Evolutionary conservation across 371 early-diverging fungal genomes (phyloP), one percentile per base, ranked within the genome.

Genomic region (Mucor racemosus): DNA sequence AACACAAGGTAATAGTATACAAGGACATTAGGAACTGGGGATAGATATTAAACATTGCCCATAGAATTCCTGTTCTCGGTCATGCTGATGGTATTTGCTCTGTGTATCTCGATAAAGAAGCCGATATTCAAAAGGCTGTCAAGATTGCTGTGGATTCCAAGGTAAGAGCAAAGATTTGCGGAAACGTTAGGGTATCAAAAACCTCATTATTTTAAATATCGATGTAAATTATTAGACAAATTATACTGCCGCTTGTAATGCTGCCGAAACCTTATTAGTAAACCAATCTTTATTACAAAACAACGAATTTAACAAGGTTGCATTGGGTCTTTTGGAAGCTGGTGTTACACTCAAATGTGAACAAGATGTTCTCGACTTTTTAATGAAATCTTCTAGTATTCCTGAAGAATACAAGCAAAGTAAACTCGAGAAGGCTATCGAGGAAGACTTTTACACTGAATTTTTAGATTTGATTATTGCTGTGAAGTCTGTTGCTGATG

Each of bases 51-150:
- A 6, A 15, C n/a, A 39, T 31, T 57, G n/a, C 36, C 17, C 13
- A 38, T 77, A 89, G 96, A 66, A 98, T 97, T 64, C 97, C 99
- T n/a, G 99, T 98, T 6, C 87, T 98, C 46, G 97, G 99, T 54
- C 99, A 98, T 72, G 99, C 99, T 36, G 97, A 98, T 77, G 99
- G 99, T 42, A 77, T 98, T 63, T 97, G 97, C 80, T 88, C 96
- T 4, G 87, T 94, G 1, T 98, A 88, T 76, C 73, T 98, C 21
- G 97, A 97, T 76, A 89, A 88, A 59, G 81, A 86, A 7, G 92
- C 95, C 15, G 93, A 95, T 69, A 70, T 88, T 7, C 74, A 75
- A 11, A 92, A 92, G 68, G 94, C 96, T 11, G 75, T 86, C 21
- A 83, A 85, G 33, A 86, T 95, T 34, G 89, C 92, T 5, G 92